A percentile compares a stretch with the other conserved stretches of the same genome.
These are phyloP conservation scores for Thymus quinquecostatus DNA, from an alignment of 257 asterid species.

Conservation along the genomic window DNA sequence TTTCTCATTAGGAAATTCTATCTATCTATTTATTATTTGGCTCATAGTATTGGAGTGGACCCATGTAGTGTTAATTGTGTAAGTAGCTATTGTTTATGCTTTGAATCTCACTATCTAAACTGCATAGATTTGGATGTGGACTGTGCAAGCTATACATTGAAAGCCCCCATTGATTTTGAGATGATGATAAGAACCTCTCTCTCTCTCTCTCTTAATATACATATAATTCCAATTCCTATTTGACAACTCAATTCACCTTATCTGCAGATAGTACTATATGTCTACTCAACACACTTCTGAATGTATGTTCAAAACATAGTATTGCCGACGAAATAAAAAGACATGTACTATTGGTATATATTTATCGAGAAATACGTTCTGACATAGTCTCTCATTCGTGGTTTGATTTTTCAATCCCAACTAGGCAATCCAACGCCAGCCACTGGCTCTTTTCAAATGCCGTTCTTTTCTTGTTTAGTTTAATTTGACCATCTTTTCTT, in stretches of 20 bases:
- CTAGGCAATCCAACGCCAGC: no score
- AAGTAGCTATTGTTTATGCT: not conserved
- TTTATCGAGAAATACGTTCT: no score
- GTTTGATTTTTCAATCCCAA: no score
- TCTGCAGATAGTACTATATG: no score
- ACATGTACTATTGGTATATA: no score
- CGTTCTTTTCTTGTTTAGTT: no score
- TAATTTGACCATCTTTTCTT: no score
- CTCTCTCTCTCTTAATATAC: not conserved
- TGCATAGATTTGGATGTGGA: constrained; percentile 8
- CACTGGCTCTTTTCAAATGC: no score
- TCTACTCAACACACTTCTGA: no score
- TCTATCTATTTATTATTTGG: not conserved
- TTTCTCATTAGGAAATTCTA: not conserved
- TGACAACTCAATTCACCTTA: not conserved
- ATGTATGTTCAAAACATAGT: no score
- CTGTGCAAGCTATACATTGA: constrained; percentile 10
- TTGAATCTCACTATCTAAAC: constrained; percentile 3
- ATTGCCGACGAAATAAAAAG: no score
- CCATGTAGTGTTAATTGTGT: not conserved
- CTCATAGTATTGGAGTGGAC: constrained; percentile 8
- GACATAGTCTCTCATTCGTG: no score
- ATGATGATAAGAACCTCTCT: not conserved
- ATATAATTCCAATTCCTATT: not conserved
- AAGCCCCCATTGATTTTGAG: constrained; percentile 20